Evolutionary conservation across 495 filamentous ascomycete genomes (phyloP).

Genomic region (Penicillium bovifimosum): DNA sequence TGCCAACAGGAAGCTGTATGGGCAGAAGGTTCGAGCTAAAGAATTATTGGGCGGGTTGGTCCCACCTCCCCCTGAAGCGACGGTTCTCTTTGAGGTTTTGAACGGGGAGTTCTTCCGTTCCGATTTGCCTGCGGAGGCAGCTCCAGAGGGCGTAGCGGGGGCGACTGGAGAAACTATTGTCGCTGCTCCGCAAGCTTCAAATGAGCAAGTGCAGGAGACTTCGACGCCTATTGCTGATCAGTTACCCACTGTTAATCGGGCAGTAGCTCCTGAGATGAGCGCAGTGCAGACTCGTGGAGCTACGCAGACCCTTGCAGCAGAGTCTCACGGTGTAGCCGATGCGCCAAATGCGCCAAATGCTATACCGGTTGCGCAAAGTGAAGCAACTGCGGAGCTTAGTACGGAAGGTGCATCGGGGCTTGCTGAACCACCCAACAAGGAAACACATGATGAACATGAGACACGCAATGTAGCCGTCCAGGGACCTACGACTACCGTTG

Average conservation of each 20-base stretch:
- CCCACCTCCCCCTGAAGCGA: constrained; percentile 69
- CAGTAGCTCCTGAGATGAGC: neutral
- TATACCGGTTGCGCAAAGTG: neutral
- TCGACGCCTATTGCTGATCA: neutral
- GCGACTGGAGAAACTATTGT: neutral
- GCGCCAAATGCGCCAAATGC: neutral
- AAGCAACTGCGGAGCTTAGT: neutral
- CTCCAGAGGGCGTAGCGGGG: neutral
- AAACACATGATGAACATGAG: neutral
- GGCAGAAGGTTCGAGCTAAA: constrained; percentile 62
- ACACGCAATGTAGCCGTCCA: neutral
- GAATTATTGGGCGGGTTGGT: constrained; percentile 74
- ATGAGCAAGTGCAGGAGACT: neutral
- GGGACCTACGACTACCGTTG: neutral
- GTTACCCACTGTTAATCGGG: neutral
- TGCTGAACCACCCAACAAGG: neutral
- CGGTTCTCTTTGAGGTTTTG: constrained; percentile 70
- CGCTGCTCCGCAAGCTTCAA: neutral
- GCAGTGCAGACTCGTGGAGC: neutral
- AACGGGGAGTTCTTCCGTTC: constrained; percentile 33
- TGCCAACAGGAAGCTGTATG: constrained; percentile 90
- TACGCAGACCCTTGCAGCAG: neutral
- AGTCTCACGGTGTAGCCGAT: neutral
- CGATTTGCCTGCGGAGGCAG: neutral
- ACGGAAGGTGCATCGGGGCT: neutral